These are phyloP conservation scores for Neurospora sp. DNA, from an alignment of 495 filamentous ascomycete species.

Conservation along the genomic window DNA sequence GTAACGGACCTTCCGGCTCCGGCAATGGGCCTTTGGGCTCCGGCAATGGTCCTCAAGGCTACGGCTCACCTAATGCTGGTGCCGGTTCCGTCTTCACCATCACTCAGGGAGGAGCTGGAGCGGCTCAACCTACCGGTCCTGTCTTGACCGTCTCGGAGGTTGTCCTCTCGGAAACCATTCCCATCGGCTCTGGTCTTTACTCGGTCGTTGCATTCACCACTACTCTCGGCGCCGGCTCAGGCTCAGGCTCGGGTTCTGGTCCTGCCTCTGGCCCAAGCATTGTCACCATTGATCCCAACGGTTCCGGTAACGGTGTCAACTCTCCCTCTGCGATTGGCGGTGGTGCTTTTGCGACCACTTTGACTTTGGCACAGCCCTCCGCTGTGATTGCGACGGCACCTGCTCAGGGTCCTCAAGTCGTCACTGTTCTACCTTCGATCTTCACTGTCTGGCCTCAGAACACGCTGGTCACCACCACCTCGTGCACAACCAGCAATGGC, in stretches of 20 bases:
- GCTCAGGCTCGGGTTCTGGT: not conserved
- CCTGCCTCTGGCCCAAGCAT: not conserved
- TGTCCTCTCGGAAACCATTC: conserved; percentile 15
- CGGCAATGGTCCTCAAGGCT: too few relatives aligned
- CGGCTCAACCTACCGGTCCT: not conserved
- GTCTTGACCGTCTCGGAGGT: conserved; percentile 11
- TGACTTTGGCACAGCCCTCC: not conserved
- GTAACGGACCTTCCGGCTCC: too few relatives aligned
- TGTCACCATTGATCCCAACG: conserved; percentile 12
- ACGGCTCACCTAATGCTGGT: too few relatives aligned
- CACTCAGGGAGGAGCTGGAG: not conserved
- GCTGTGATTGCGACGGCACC: not conserved
- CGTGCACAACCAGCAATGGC: not conserved
- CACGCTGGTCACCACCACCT: not conserved
- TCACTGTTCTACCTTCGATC: conserved; percentile 6
- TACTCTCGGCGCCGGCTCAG: conserved; percentile 5
- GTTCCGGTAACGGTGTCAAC: conserved; percentile 6
- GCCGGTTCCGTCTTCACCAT: not conserved
- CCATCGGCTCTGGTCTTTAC: conserved; percentile 11
- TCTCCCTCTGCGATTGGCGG: not conserved
- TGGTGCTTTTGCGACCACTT: not conserved
- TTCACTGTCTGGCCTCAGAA: conserved; percentile 8
- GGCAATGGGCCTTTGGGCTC: too few relatives aligned
- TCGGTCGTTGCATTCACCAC: conserved; percentile 11
- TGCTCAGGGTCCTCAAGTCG: conserved; percentile 2